These are phyloP conservation scores for Litchi chinensis DNA, from an alignment of 345 rosid genomes.

Conservation along the genomic window DNA sequence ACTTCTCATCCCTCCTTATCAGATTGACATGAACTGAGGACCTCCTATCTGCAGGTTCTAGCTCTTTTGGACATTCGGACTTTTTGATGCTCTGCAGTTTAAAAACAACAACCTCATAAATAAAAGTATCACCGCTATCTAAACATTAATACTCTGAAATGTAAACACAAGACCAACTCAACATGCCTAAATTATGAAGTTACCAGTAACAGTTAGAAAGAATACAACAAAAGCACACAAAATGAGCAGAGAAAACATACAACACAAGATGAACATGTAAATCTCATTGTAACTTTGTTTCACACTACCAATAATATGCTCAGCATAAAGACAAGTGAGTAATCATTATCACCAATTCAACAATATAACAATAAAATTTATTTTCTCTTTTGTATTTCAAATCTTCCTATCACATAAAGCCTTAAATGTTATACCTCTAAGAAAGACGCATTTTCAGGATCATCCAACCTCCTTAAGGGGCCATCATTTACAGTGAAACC, in stretches of 20 bases:
- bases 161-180: not conserved
- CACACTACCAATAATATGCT: not conserved
- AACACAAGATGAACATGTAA: not conserved
- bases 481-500: slow-evolving; percentile 95
- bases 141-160: not conserved
- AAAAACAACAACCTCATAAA: slow-evolving; percentile 14
- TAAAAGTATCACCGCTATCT: not conserved
- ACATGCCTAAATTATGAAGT: too few relatives aligned
- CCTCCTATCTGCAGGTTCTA: slow-evolving; percentile 85
- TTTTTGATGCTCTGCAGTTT: slow-evolving; percentile 75
- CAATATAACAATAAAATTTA: not conserved
- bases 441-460: slow-evolving; percentile 92
- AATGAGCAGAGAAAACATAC: not conserved
- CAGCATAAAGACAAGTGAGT: not conserved
- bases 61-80: slow-evolving; percentile 97
- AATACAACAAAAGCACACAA: not conserved
- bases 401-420: not conserved
- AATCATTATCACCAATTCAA: not conserved
- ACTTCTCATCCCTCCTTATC: slow-evolving; percentile 70
- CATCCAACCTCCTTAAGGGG: slow-evolving; percentile 82
- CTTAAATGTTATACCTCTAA: slow-evolving; percentile 56
- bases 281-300: not conserved
- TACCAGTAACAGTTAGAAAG: not conserved
- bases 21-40: slow-evolving; percentile 83
- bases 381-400: not conserved